A percentile compares a stretch with the other conserved stretches of the same genome.
Conservation (phyloP, 805 yeast genomes). For the Metschnikowia hibisci region DNA sequence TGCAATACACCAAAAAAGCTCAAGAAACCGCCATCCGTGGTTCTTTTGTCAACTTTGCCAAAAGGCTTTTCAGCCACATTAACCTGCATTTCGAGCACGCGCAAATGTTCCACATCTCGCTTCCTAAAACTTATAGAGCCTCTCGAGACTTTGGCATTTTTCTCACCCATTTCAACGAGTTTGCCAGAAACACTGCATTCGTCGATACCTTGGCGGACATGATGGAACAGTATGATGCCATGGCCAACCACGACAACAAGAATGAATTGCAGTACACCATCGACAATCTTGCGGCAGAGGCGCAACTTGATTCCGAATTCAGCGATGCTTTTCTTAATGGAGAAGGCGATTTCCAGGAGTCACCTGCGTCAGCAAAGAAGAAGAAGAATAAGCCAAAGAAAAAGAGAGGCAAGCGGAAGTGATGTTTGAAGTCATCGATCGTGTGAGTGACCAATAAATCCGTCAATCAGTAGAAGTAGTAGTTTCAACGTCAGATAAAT, state of each 20-base stretch:
- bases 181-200: slow-evolving; percentile 28
- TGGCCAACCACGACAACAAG: slow-evolving; percentile 3
- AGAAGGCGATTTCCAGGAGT: slow-evolving; percentile 19
- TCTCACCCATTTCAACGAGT: slow-evolving; percentile 27
- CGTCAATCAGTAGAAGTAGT: too few relatives aligned
- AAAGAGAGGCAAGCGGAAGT: slow-evolving; percentile 24
- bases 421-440: not conserved
- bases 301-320: slow-evolving; percentile 25
- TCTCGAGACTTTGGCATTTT: slow-evolving; percentile 24
- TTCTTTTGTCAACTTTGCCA: slow-evolving; percentile 10
- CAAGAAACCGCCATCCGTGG: slow-evolving; percentile 7
- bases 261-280: slow-evolving; percentile 5
- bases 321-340: slow-evolving; percentile 30
- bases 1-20: slow-evolving; percentile 2
- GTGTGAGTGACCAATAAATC: too few relatives aligned
- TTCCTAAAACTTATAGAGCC: slow-evolving; percentile 1
- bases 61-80: slow-evolving; percentile 10
- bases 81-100: slow-evolving; percentile 8
- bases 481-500: too few relatives aligned
- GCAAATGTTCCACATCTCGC: not conserved
- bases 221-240: slow-evolving; percentile 10
- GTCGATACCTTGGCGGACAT: slow-evolving; percentile 23
- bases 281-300: slow-evolving; percentile 8
- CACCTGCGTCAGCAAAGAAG: slow-evolving; percentile 5
- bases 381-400: slow-evolving; percentile 28